Percentiles rank a stretch among this genome's conserved stretches.
Evolutionary conservation across 805 yeast species (phyloP).

Genomic region (Cyberlindnera americana): DNA sequence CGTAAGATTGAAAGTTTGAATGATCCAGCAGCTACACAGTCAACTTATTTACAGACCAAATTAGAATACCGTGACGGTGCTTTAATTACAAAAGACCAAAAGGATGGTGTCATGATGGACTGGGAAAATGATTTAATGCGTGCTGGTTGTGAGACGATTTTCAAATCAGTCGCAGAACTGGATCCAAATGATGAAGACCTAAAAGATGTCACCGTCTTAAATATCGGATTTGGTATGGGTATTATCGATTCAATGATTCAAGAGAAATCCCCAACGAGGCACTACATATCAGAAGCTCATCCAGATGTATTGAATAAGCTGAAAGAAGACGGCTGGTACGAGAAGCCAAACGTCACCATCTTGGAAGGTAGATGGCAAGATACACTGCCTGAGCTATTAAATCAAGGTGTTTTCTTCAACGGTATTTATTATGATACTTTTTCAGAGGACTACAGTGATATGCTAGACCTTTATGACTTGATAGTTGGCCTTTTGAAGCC

Average conservation of each 20-base stretch:
- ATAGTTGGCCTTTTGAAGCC: constrained; percentile 81
- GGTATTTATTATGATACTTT: constrained; percentile 94
- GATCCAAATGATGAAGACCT: constrained; percentile 28
- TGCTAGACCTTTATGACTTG: constrained; percentile 79
- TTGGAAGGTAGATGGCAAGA: constrained; percentile 95
- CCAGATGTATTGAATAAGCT: constrained; percentile 79
- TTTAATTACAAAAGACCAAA: constrained; percentile 62
- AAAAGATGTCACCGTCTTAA: constrained; percentile 52
- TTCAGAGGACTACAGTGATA: constrained; percentile 86
- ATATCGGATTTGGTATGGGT: constrained; percentile 97
- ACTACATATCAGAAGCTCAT: constrained; percentile 91
- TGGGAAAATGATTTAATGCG: constrained; percentile 89
- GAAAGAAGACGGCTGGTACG: constrained; percentile 78
- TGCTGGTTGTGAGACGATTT: constrained; percentile 73
- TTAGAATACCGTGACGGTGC: constrained; percentile 67
- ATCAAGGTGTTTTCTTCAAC: constrained; percentile 69
- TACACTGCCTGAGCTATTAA: constrained; percentile 59
- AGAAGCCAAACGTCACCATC: constrained; percentile 64
- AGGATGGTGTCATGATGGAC: constrained; percentile 96
- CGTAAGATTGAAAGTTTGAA: constrained; percentile 29
- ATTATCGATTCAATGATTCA: constrained; percentile 83
- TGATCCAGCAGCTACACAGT: constrained; percentile 64
- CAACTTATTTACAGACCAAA: constrained; percentile 60
- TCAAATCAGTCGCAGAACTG: constrained; percentile 38
- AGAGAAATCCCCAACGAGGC: constrained; percentile 52